Evolutionary conservation across 176 grass and related monocot genomes (phyloP).

Genomic region (Oryza meyeriana): DNA sequence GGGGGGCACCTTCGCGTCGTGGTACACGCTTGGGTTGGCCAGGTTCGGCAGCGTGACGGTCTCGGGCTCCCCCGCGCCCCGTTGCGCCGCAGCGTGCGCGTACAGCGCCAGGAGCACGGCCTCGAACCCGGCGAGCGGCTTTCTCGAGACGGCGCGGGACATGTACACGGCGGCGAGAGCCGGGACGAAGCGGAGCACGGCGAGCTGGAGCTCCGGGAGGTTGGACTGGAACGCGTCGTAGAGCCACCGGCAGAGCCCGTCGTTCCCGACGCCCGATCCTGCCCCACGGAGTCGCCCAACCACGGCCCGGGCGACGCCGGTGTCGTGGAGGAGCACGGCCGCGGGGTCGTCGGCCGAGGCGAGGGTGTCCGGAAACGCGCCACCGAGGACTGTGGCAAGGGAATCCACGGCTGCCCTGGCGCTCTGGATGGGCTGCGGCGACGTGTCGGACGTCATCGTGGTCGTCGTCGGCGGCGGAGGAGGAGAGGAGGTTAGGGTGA

Average conservation of each 20-base stretch:
- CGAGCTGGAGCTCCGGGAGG: constrained; percentile 60
- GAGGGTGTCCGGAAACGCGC: constrained; percentile 30
- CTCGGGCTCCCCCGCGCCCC: constrained; percentile 37
- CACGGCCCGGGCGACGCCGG: constrained; percentile 31
- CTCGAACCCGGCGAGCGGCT: constrained; percentile 76
- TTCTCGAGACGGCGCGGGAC: constrained; percentile 45
- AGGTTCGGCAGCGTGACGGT: constrained; percentile 57
- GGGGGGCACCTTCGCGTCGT: constrained; percentile 42
- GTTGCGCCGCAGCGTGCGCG: constrained; percentile 48
- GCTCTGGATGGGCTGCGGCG: constrained; percentile 39
- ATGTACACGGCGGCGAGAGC: constrained; percentile 67
- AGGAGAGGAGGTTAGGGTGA: not conserved
- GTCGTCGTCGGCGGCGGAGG: not conserved
- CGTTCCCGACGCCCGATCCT: constrained; percentile 48
- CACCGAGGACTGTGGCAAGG: constrained; percentile 49
- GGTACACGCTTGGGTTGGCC: constrained; percentile 59
- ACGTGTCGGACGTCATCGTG: constrained; percentile 28
- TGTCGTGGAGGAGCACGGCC: constrained; percentile 55
- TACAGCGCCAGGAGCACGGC: constrained; percentile 79
- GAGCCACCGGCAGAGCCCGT: constrained; percentile 78
- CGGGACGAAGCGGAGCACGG: constrained; percentile 61
- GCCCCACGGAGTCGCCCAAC: constrained; percentile 32
- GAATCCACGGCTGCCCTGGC: constrained; percentile 44
- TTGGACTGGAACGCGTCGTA: constrained; percentile 74
- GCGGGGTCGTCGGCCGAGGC: constrained; percentile 41